Percentiles rank a stretch among this genome's conserved stretches.
These are phyloP conservation scores for Ustulina deusta DNA, from an alignment of 2,329 filamentous ascomycete species.

Conservation along the genomic window DNA sequence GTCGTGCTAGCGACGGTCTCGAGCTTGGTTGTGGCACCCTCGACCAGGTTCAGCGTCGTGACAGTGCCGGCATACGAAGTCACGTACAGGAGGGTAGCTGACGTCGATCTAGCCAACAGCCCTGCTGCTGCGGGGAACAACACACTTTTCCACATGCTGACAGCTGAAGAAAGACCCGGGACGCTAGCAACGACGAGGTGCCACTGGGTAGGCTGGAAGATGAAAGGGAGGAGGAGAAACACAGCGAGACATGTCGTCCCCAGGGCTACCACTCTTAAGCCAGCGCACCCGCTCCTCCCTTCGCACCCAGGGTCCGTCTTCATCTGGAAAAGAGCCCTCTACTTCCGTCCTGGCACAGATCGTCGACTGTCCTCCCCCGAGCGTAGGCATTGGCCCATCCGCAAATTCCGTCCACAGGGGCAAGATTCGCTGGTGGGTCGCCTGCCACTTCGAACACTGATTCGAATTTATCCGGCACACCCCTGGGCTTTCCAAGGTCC, in stretches of 20 bases:
- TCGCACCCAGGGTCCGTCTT: slow-evolving; percentile 13
- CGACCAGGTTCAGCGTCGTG: slow-evolving; percentile 60
- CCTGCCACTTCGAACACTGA: slow-evolving; percentile 20
- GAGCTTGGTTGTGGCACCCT: slow-evolving; percentile 52
- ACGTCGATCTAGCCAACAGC: slow-evolving; percentile 49
- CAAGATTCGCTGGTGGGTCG: slow-evolving; percentile 20
- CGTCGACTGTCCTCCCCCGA: slow-evolving; percentile 12
- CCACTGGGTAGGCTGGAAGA: slow-evolving; percentile 9
- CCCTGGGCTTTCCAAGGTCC: slow-evolving; percentile 30
- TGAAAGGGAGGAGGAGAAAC: slow-evolving; percentile 30
- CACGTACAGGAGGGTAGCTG: slow-evolving; percentile 59
- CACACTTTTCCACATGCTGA: slow-evolving; percentile 46
- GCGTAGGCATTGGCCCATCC: slow-evolving; percentile 12
- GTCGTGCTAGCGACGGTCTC: slow-evolving; percentile 57
- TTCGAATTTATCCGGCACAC: slow-evolving; percentile 38
- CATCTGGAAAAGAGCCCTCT: slow-evolving; percentile 32
- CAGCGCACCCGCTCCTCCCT: slow-evolving; percentile 12
- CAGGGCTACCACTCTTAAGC: slow-evolving; percentile 36
- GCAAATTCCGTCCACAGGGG: slow-evolving; percentile 18
- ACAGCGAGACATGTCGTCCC: slow-evolving; percentile 28
- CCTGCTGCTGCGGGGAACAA: slow-evolving; percentile 46
- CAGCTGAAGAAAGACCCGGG: slow-evolving; percentile 23
- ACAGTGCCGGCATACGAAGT: slow-evolving; percentile 62
- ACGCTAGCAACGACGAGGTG: slow-evolving; percentile 18
- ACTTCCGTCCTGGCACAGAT: slow-evolving; percentile 35